Percentiles rank a stretch among this genome's conserved stretches.
Evolutionary conservation across 2,329 filamentous ascomycete genomes (phyloP).

Genomic region (Venturia effusa): DNA sequence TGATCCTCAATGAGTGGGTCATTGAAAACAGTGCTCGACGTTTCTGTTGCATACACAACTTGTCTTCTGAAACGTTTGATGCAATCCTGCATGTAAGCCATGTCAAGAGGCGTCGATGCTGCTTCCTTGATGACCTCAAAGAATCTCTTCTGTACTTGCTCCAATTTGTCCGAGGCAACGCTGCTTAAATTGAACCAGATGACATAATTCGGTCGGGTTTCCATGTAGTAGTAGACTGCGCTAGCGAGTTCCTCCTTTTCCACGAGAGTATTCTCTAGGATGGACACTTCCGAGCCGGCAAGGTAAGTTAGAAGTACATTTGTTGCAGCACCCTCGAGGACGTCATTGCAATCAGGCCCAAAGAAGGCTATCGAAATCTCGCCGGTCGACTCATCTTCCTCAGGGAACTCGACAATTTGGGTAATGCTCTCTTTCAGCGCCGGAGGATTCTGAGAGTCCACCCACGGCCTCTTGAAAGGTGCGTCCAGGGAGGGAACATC

Average conservation of each 20-base stretch:
- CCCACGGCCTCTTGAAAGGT: conserved; percentile 80
- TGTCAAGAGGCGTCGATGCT: conserved; percentile 69
- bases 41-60: conserved; percentile 74
- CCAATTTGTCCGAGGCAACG: conserved; percentile 77
- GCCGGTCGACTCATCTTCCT: conserved; percentile 89
- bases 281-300: conserved; percentile 82
- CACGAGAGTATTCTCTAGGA: conserved; percentile 84
- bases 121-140: conserved; percentile 76
- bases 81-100: conserved; percentile 83
- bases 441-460: conserved; percentile 73
- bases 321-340: conserved; percentile 58
- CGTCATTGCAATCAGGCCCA: conserved; percentile 69
- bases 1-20: conserved; percentile 85
- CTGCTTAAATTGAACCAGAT: conserved; percentile 80
- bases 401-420: conserved; percentile 80
- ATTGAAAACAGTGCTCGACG: conserved; percentile 69
- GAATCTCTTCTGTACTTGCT: conserved; percentile 72
- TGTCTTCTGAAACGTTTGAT: conserved; percentile 71
- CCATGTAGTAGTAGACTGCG: conserved; percentile 68
- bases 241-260: conserved; percentile 89
- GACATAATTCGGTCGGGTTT: conserved; percentile 68
- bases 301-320: conserved; percentile 77
- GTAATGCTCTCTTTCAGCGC: conserved; percentile 60
- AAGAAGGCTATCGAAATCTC: conserved; percentile 81
- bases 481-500: conserved; percentile 65